phyloP scores from a whole-genome alignment of 805 yeast genomes.

The Candida mattraensis region DNA sequence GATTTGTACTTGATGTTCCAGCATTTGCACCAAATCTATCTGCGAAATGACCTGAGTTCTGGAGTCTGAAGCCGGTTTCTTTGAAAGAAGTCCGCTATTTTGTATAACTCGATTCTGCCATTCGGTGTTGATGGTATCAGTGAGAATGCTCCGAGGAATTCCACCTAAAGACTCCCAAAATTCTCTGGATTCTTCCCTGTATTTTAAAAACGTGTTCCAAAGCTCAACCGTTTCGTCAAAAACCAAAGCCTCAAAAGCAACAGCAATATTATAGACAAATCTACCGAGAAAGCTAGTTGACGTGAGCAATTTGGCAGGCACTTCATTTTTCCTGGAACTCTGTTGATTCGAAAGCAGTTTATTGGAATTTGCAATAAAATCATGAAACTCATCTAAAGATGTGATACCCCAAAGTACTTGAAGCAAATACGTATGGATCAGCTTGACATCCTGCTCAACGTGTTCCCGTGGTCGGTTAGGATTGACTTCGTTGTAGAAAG shows the following conservation, averaged over 20 bases:
- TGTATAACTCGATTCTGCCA: conserved; percentile 13
- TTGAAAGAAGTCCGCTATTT: conserved; percentile 8
- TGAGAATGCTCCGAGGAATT: conserved; percentile 3
- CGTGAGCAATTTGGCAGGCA: conserved; percentile 30
- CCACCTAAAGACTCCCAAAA: conserved; percentile 26
- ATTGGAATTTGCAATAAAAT: conserved; percentile 35
- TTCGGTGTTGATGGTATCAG: conserved; percentile 10
- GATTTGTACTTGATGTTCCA: conserved; percentile 53
- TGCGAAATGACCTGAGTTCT: conserved; percentile 45
- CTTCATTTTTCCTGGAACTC: conserved; percentile 1
- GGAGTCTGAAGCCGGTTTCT: conserved; percentile 1
- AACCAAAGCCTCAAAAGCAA: conserved; percentile 42
- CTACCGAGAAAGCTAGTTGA: conserved; percentile 45
- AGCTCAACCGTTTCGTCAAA: conserved; percentile 46
- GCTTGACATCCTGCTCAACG: conserved; percentile 26
- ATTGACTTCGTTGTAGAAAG: conserved; percentile 7
- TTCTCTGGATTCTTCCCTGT: conserved; percentile 31
- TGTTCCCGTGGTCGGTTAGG: conserved; percentile 6
- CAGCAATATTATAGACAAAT: conserved; percentile 41
- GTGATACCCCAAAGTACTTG: conserved; percentile 46
- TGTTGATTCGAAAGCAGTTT: conserved; percentile 32
- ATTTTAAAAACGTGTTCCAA: conserved; percentile 42
- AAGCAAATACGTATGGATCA: conserved; percentile 34
- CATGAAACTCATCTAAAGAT: conserved; percentile 48
- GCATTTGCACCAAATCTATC: conserved; percentile 47